Percentiles rank a stretch among this genome's conserved stretches.
Conservation (phyloP, 257 asterid species). For the Rehmannia glutinosa region DNA sequence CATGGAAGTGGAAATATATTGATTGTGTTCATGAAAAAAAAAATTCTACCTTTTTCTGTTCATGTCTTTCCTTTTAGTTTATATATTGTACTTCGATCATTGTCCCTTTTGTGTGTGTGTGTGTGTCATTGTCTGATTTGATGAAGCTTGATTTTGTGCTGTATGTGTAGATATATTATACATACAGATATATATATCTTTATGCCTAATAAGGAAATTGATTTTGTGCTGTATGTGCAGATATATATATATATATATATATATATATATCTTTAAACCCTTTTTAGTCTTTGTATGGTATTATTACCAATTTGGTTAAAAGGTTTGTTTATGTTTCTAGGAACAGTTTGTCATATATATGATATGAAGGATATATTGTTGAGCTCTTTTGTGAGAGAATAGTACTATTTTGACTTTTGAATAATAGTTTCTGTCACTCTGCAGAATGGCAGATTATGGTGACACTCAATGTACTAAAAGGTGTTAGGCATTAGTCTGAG, state of each 20-base stretch:
- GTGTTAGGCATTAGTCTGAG: no score
- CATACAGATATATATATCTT: no score
- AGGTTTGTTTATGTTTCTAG: background rate
- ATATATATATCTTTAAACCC: no score
- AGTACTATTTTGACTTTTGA: background rate
- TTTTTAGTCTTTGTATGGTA: no score
- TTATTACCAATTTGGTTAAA: background rate
- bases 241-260: no score
- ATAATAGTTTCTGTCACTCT: background rate
- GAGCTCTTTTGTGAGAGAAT: background rate
- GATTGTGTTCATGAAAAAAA: background rate
- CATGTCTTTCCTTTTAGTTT: background rate
- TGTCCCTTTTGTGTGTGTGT: background rate
- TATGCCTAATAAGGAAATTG: no score
- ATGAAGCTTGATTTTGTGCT: constrained; percentile 10
- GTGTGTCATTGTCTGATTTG: no score
- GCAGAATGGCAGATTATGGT: background rate
- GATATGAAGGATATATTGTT: background rate
- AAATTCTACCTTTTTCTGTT: background rate
- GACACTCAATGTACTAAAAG: no score
- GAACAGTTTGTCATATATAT: background rate
- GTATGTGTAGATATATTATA: no score
- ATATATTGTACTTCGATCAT: background rate
- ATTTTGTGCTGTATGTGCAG: no score
- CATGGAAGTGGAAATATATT: no score